Percentiles rank a stretch among this genome's conserved stretches.
These are phyloP conservation scores for Parascedosporium putredinis DNA, from an alignment of 2,329 filamentous ascomycete species.

Conservation along the genomic window DNA sequence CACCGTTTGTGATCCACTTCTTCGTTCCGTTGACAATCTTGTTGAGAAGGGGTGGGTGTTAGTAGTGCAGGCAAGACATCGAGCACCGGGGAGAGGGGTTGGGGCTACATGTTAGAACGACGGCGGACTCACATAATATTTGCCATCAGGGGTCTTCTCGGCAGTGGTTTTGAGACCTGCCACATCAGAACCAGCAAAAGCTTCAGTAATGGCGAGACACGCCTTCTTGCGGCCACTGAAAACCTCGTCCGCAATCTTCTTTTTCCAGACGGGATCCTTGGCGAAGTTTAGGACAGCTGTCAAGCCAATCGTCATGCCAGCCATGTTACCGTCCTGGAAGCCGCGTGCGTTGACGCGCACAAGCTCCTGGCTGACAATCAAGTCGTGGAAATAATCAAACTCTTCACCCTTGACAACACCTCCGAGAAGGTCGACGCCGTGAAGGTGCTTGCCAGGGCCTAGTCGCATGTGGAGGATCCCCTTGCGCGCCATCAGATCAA, in stretches of 20 bases:
- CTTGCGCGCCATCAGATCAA: conserved; percentile 65
- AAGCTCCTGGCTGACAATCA: conserved; percentile 66
- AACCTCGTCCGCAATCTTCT: conserved; percentile 59
- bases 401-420: conserved; percentile 66
- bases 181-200: conserved; percentile 69
- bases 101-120: too few species aligned
- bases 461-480: conserved; percentile 73
- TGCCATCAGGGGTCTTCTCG: conserved; percentile 63
- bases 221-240: conserved; percentile 79
- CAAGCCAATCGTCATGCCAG: conserved; percentile 74
- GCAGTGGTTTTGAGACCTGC: conserved; percentile 71
- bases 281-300: conserved; percentile 74
- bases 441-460: conserved; percentile 71
- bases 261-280: conserved; percentile 54
- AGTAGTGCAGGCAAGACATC: too few species aligned
- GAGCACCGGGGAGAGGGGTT: too few species aligned
- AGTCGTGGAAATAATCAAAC: conserved; percentile 80
- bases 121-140: conserved; percentile 54
- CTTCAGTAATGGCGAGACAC: conserved; percentile 78
- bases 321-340: conserved; percentile 80
- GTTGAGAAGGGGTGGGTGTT: background rate
- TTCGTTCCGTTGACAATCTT: conserved; percentile 59
- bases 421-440: conserved; percentile 56
- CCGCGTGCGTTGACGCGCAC: conserved; percentile 61
- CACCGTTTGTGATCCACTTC: conserved; percentile 81